Evolutionary conservation across 1,284 basidiomycete genomes (phyloP), one percentile per base, ranked within the genome.

Genomic region (Boletellus sp.): DNA sequence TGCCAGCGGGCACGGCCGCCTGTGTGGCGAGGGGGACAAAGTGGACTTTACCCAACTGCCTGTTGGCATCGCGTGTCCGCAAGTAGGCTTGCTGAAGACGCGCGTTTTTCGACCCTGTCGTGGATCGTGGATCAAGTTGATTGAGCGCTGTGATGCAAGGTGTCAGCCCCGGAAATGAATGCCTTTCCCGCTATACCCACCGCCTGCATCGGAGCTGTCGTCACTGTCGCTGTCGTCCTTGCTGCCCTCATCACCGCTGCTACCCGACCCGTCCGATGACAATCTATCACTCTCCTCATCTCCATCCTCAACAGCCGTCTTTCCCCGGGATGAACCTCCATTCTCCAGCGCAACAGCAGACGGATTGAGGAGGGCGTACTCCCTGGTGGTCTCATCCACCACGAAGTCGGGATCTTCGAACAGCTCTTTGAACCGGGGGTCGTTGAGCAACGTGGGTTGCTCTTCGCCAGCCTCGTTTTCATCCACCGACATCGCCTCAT

Each of bases 351-450:
- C 81, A 26, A 77, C 77, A 6, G 80, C 72, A 8, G 91, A 94
- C 4, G 96, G 95, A 65, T 99, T 95, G 65, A 97, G 79, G 56
- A 98, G 70, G 19, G 87, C 87, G 63, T 79, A 99, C 70, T 98
- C 96, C 61, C 89, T 77, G 53, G 76, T 90, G 34, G 70, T 77
- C 69, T 94, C 87, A 67, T 99, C 94, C 55, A 99, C 90, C 62
- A 91, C 79, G 68, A 91, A 99, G 49, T 91, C 91, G n/a, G 92
- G 87, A 61, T 98, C 86, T 66, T 91, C 84, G 70, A 96, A 99
- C 38, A 99, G 76, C 44, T 86, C 87, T 47, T 84, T 76, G 79
- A 99, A 99, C 53, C 96, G 87, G 45, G 87, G 80, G 69, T 99
- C 96, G 39, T 72, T 81, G 51, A 98, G 79, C 53, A 99, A 69